A percentile compares a stretch with the other conserved stretches of the same genome.
These are phyloP conservation scores for Leucocoprinus sp. DNA, from an alignment of 768 basidiomycete species.

Conservation along the genomic window DNA sequence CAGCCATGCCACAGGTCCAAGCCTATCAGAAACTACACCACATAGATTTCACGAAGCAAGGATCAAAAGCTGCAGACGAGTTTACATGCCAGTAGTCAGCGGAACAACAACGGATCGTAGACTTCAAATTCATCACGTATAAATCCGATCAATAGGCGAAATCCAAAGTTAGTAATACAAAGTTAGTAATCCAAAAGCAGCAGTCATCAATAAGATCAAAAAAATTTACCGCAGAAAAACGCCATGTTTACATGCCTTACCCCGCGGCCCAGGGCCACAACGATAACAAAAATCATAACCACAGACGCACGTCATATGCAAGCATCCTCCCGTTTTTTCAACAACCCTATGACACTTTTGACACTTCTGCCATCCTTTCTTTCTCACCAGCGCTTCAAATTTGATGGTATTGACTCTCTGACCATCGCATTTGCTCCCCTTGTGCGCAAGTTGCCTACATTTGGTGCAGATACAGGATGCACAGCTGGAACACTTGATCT, in stretches of 20 bases:
- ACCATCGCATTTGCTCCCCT: conserved; percentile 9
- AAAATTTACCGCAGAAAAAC: too few relatives aligned
- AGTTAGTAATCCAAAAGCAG: too few relatives aligned
- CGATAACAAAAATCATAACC: conserved; percentile 12
- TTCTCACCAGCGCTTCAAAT: conserved; percentile 9
- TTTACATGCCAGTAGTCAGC: too few relatives aligned
- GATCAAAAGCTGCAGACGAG: too few relatives aligned
- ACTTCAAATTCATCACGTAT: too few relatives aligned
- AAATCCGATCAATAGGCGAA: too few relatives aligned
- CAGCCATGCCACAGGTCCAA: too few relatives aligned
- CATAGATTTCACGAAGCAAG: too few relatives aligned
- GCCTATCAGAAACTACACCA: too few relatives aligned
- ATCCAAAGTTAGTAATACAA: too few relatives aligned
- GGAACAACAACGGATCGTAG: too few relatives aligned
- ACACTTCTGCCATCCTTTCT: conserved; percentile 10
- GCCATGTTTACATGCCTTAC: neutral
- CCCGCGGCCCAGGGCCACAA: conserved; percentile 22
- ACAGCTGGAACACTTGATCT: conserved; percentile 8
- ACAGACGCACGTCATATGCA: conserved; percentile 14
- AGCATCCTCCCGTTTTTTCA: conserved; percentile 12
- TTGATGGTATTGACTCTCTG: conserved; percentile 20
- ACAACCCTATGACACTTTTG: conserved; percentile 9
- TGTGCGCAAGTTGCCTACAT: conserved; percentile 9
- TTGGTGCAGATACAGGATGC: conserved; percentile 5
- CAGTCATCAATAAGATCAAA: too few relatives aligned